Evolutionary conservation across 1,139 yeast species (phyloP), one percentile per base, ranked within the genome.

Genomic region (Geotrichum australiense): DNA sequence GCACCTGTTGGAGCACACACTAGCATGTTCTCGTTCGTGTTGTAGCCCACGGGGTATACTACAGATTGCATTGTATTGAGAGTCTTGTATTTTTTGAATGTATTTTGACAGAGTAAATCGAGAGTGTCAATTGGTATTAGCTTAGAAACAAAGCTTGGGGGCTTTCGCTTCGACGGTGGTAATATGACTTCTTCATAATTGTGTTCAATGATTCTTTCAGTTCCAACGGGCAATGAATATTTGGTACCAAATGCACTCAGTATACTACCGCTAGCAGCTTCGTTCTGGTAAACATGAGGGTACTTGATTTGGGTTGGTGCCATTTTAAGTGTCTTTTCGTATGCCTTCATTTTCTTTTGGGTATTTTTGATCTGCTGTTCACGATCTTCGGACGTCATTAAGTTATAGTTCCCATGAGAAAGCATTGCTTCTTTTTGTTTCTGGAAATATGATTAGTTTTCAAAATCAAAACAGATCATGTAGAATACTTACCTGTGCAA

Each of bases 1-100:
- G 98, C 97, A 70, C 99, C 98, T 0, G 99, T 91, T 2, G 99
- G 99, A 0, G 99, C 99, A 74, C 98, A 91, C 1, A 91, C 89
- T 39, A 91, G 70, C 96, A 93, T 83, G 56, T 93, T 91, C 53
- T 89, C 96, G 61, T 86, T 89, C 5, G 97, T 82, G 43, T 81
- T 78, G 58, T 91, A 93, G 0, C 96, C 98, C 14, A 87, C 83
- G 0, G 95, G 95, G 52, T 72, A 93, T 1, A 93, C 94, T 49
- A 93, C 70, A 21, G 96, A 81, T 61, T 93, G 99, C 74, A 93
- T 82, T 50, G 85, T 76, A 62, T 93, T 93, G 51, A 93, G 70
- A 0, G 82, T 71, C 40, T 74, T 68, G 61, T 93, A 93, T 31
- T 80, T 80, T 47, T 75, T 75, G 61, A 93, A 91, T 0, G 97